Evolutionary conservation across 2,329 filamentous ascomycete genomes (phyloP), one percentile per base, ranked within the genome.

Genomic region (Cladosporium oxysporum): DNA sequence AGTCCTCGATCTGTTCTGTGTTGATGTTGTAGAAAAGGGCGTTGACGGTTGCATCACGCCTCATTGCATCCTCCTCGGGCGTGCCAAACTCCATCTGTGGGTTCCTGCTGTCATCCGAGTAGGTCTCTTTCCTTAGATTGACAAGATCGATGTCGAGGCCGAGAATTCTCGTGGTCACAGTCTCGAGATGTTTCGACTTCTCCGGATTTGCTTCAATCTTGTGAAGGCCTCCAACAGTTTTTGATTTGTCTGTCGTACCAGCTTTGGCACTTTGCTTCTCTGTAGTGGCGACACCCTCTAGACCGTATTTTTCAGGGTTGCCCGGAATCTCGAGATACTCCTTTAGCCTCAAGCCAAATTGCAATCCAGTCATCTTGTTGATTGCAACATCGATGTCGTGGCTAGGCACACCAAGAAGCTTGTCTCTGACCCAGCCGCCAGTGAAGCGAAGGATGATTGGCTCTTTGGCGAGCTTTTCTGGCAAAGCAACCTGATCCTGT

Each of bases 121-220:
- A 98, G 0, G 90, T 93, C 80, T 98, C 95, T 75, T 93, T 96
- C 55, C 94, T 87, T 57, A 98, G 82, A 76, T 98, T 99, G 72
- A 99, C 95, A 74, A 99, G 89, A 76, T 99, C 94, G 58, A 97
- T 86, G 74, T 98, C 94, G 58, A 96, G 84, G 0, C 91, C 92
- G 73, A 97, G 89, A 66, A 98, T 88, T 70, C 85, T 90, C 28
- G 91, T 92, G 11, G 92, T 96, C 58, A 92, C 91, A 0, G 94
- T 98, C 79, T 96, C 94, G 16, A 98, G 85, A 76, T 98, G 92
- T 80, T 98, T 98, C 23, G 93, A 97, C 80, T 97, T 97, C 74
- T 97, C 93, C 0, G 93, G 94, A 76, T 98, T 98, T 66, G 90
- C 90, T 62, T 90, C 90, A 71, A 97, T 94, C 77, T 92, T 96